phyloP scores from a whole-genome alignment of 192 early-diverging fungal species.

The Gorgonomyces haynaldii region DNA sequence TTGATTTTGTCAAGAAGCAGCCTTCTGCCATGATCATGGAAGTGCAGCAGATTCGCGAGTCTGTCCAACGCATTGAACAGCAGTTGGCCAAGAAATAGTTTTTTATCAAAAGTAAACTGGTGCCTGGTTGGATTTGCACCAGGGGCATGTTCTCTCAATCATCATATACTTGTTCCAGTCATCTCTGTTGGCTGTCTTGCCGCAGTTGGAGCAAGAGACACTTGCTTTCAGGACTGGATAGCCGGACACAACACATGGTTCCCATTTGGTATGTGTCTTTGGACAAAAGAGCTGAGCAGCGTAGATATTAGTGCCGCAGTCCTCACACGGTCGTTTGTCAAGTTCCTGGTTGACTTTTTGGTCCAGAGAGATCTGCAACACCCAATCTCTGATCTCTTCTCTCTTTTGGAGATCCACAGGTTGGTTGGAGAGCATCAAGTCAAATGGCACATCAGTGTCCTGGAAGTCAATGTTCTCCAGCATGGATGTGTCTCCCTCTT shows the following conservation, averaged over 20 bases:
- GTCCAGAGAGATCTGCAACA: constrained; percentile 50
- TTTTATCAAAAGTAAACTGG: constrained; percentile 11
- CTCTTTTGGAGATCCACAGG: constrained; percentile 15
- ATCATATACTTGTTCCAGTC: constrained; percentile 58
- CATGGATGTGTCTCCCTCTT: constrained; percentile 40
- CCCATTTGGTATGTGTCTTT: constrained; percentile 29
- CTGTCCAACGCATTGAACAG: no score
- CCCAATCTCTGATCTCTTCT: constrained; percentile 56
- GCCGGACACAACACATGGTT: constrained; percentile 51
- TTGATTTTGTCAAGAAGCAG: background rate
- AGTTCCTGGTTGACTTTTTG: constrained; percentile 47
- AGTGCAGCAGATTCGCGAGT: no score
- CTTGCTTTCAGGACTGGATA: constrained; percentile 42
- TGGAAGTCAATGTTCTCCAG: constrained; percentile 46
- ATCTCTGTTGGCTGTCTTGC: constrained; percentile 43
- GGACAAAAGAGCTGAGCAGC: constrained; percentile 36
- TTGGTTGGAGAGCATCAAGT: constrained; percentile 28
- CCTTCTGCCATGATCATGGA: background rate
- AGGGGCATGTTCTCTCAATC: constrained; percentile 25
- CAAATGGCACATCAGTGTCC: constrained; percentile 50
- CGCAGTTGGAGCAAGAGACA: constrained; percentile 37
- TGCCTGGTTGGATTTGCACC: constrained; percentile 11
- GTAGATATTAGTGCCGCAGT: constrained; percentile 40
- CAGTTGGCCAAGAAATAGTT: no score
- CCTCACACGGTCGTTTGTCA: constrained; percentile 44